These are phyloP conservation scores for Thymus quinquecostatus DNA, from an alignment of 257 asterid genomes.

Conservation along the genomic window DNA sequence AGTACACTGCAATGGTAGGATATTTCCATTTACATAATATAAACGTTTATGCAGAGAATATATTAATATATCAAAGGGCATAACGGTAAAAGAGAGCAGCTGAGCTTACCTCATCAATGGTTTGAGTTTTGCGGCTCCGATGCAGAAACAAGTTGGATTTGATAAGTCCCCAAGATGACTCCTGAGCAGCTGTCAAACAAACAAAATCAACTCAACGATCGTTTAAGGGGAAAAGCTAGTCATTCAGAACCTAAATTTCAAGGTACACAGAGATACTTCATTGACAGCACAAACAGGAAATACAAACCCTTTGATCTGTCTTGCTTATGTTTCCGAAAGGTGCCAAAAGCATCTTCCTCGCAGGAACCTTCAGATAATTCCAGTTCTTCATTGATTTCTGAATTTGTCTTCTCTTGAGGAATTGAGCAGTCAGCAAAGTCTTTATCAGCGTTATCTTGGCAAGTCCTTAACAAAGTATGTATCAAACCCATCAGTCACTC, in stretches of 20 bases:
- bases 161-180: constrained; percentile 68
- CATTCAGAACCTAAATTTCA: constrained; percentile 15
- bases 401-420: constrained; percentile 90
- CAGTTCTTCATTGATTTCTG: constrained; percentile 78
- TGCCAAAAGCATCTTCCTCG: constrained; percentile 62
- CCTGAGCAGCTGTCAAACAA: constrained; percentile 55
- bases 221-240: constrained; percentile 26
- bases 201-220: constrained; percentile 30
- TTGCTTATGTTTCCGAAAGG: constrained; percentile 39
- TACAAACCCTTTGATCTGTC: constrained; percentile 51
- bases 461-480: constrained; percentile 56
- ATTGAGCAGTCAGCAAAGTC: constrained; percentile 76
- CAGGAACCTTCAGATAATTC: constrained; percentile 67
- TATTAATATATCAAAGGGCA: not conserved
- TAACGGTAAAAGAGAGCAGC: constrained; percentile 26
- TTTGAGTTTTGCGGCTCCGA: constrained; percentile 79
- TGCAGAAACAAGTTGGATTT: constrained; percentile 72
- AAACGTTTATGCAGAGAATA: not conserved
- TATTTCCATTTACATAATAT: not conserved
- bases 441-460: constrained; percentile 75
- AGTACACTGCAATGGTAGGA: constrained; percentile 4
- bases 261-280: constrained; percentile 20
- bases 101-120: constrained; percentile 77
- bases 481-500: constrained; percentile 28
- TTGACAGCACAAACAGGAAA: constrained; percentile 21